Conservation (phyloP, 2,329 filamentous ascomycete genomes). For the Incumbomyces lentus region DNA sequence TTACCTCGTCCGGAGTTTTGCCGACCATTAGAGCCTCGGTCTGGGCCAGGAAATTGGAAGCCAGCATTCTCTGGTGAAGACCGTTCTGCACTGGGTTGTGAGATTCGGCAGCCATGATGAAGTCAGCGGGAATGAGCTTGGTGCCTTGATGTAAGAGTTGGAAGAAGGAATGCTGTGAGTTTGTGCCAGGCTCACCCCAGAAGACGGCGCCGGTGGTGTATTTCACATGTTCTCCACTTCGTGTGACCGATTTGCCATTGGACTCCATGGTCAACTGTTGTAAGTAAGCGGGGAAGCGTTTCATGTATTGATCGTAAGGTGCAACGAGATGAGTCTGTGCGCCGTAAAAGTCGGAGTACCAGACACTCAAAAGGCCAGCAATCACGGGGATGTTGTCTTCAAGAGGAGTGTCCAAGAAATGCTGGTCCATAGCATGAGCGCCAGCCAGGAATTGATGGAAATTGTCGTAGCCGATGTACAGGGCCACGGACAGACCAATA, state of each 20-base stretch:
- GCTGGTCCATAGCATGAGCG: slow-evolving; percentile 95
- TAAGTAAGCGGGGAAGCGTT: slow-evolving; percentile 97
- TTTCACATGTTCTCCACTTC: slow-evolving; percentile 77
- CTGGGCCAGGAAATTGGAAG: slow-evolving; percentile 42
- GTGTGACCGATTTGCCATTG: slow-evolving; percentile 94
- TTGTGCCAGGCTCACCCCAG: slow-evolving; percentile 97
- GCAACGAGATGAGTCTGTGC: slow-evolving; percentile 95
- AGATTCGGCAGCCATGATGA: slow-evolving; percentile 89
- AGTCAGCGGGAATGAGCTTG: slow-evolving; percentile 96
- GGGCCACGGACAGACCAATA: slow-evolving; percentile 84
- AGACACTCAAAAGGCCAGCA: slow-evolving; percentile 87
- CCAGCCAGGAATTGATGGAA: slow-evolving; percentile 93
- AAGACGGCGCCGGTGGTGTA: slow-evolving; percentile 95
- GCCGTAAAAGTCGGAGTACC: slow-evolving; percentile 98
- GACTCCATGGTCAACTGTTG: slow-evolving; percentile 99
- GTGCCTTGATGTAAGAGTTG: slow-evolving; percentile 98
- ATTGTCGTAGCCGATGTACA: slow-evolving; percentile 96
- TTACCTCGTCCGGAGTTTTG: slow-evolving; percentile 38
- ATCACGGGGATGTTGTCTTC: slow-evolving; percentile 92
- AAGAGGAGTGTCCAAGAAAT: slow-evolving; percentile 84
- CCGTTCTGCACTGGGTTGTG: slow-evolving; percentile 92
- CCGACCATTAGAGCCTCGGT: slow-evolving; percentile 46
- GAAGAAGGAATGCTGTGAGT: slow-evolving; percentile 99
- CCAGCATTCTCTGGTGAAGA: slow-evolving; percentile 69
- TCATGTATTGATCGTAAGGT: slow-evolving; percentile 97